A percentile compares a stretch with the other conserved stretches of the same genome.
Evolutionary conservation across 805 yeast genomes (phyloP).

Genomic region (Cyberlindnera misumaiensis): DNA sequence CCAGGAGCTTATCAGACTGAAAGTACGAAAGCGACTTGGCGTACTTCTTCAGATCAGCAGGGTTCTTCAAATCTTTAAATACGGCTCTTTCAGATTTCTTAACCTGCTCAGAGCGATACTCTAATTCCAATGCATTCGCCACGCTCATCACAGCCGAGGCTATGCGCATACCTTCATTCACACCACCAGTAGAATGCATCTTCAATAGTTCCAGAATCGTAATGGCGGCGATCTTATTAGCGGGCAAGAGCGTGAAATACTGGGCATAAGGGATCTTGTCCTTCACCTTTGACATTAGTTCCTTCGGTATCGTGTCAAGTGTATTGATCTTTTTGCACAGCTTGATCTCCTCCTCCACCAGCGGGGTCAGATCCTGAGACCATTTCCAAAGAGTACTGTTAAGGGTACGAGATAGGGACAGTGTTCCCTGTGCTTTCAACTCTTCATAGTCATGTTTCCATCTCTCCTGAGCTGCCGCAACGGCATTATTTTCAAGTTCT

Average conservation of each 20-base stretch:
- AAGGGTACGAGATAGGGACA: slow-evolving; percentile 47
- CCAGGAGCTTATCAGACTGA: slow-evolving; percentile 30
- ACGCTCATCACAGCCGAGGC: slow-evolving; percentile 76
- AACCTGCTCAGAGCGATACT: slow-evolving; percentile 66
- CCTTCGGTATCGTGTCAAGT: slow-evolving; percentile 10
- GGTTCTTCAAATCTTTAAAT: slow-evolving; percentile 41
- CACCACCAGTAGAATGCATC: slow-evolving; percentile 67
- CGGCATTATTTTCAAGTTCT: slow-evolving; percentile 67
- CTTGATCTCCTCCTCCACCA: slow-evolving; percentile 58
- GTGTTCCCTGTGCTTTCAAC: slow-evolving; percentile 49
- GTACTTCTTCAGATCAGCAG: slow-evolving; percentile 24
- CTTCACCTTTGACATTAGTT: slow-evolving; percentile 26
- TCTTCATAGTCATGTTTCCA: slow-evolving; percentile 84
- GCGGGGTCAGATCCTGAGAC: slow-evolving; percentile 69
- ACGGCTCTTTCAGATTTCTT: slow-evolving; percentile 50
- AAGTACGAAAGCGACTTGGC: slow-evolving; percentile 24
- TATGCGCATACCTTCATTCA: slow-evolving; percentile 74
- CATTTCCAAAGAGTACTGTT: slow-evolving; percentile 79
- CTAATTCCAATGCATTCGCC: slow-evolving; percentile 80
- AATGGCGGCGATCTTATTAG: slow-evolving; percentile 77
- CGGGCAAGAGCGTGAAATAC: slow-evolving; percentile 59
- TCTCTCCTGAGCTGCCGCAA: slow-evolving; percentile 79
- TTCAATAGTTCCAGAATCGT: slow-evolving; percentile 78
- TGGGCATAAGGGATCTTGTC: slow-evolving; percentile 65
- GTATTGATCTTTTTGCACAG: slow-evolving; percentile 41